phyloP scores from a whole-genome alignment of 1,284 basidiomycete genomes.

The Leccinum fallax region DNA sequence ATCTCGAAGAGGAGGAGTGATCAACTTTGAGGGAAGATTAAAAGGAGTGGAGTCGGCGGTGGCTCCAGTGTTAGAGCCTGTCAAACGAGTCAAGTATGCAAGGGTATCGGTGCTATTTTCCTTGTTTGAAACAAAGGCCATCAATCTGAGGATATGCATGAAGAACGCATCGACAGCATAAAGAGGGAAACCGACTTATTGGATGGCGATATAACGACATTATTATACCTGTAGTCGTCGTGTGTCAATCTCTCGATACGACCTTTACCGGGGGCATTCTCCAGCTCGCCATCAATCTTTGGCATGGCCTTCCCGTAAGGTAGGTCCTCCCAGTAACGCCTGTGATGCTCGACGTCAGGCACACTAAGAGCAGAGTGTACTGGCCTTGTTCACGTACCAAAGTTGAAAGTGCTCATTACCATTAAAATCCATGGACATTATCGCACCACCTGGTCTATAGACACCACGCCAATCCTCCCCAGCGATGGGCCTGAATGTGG shows the following conservation, averaged over 20 bases:
- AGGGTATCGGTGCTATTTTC: conserved; percentile 40
- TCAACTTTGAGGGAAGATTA: conserved; percentile 30
- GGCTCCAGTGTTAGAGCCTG: conserved; percentile 34
- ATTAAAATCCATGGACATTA: conserved; percentile 42
- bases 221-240: conserved; percentile 35
- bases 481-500: conserved; percentile 27
- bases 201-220: conserved; percentile 31
- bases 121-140: conserved; percentile 41
- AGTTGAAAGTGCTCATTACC: conserved; percentile 45
- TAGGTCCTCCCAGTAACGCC: conserved; percentile 45
- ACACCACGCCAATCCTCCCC: conserved; percentile 43
- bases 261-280: conserved; percentile 39
- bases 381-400: conserved; percentile 28
- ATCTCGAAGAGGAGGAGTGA: conserved; percentile 33
- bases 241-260: conserved; percentile 43
- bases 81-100: conserved; percentile 34
- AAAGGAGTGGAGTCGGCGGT: conserved; percentile 27
- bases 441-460: conserved; percentile 38
- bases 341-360: conserved; percentile 13
- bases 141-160: conserved; percentile 26
- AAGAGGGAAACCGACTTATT: conserved; percentile 31
- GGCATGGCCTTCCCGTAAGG: conserved; percentile 28
- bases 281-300: conserved; percentile 37
- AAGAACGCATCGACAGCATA: conserved; percentile 1
- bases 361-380: neutral